A percentile compares a stretch with the other conserved stretches of the same genome.
phyloP scores from a whole-genome alignment of 2,329 filamentous ascomycete genomes.

The Aspergillus caelatus region DNA sequence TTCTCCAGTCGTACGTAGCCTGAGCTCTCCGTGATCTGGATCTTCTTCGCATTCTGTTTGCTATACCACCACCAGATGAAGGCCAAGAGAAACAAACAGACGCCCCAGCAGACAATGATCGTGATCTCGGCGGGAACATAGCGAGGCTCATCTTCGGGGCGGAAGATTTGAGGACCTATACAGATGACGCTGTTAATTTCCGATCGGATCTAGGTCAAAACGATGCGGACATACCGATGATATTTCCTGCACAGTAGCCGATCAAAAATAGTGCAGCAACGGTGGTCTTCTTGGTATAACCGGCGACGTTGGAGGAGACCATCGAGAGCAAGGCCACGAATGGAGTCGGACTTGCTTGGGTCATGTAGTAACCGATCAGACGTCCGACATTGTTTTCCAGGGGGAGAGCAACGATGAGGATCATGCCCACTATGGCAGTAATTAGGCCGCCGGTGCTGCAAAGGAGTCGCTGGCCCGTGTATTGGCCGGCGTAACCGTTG shows the following conservation, averaged over 20 bases:
- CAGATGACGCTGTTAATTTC: conserved; percentile 11
- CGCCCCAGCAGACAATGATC: conserved; percentile 61
- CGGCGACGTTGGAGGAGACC: conserved; percentile 63
- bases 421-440: conserved; percentile 60
- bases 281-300: conserved; percentile 58
- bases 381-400: conserved; percentile 60
- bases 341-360: conserved; percentile 60
- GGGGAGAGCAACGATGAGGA: conserved; percentile 66
- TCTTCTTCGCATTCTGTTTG: conserved; percentile 63
- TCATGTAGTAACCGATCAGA: conserved; percentile 68
- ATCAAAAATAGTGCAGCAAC: conserved; percentile 54
- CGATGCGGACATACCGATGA: conserved; percentile 50
- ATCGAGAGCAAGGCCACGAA: conserved; percentile 68
- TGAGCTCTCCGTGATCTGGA: conserved; percentile 51
- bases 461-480: conserved; percentile 59
- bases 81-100: conserved; percentile 56
- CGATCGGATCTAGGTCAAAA: not conserved
- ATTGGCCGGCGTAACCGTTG: conserved; percentile 61
- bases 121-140: conserved; percentile 67
- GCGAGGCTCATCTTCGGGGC: conserved; percentile 57
- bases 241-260: conserved; percentile 56
- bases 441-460: conserved; percentile 57
- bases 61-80: conserved; percentile 68
- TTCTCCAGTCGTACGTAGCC: conserved; percentile 66
- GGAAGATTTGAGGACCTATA: conserved; percentile 59